Conservation (phyloP, 108 stramenopile genomes). For the Conticribra guillardii region DNA sequence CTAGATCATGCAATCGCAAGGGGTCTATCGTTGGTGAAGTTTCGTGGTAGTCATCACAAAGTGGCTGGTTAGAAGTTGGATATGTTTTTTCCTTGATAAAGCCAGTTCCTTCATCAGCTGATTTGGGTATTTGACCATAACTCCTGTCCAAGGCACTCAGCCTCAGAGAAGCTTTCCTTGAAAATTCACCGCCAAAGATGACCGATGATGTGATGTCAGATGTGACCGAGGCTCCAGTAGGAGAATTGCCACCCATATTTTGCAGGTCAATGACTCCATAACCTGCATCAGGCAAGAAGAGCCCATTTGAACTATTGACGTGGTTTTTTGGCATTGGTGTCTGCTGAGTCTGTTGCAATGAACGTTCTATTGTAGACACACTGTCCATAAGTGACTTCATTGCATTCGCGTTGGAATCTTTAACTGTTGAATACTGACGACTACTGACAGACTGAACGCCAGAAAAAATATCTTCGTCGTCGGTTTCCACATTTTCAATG, state of each 20-base stretch:
- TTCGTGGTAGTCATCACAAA: no score
- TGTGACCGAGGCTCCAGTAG: constrained; percentile 38
- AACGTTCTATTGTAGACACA: constrained; percentile 30
- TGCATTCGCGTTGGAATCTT: constrained; percentile 25
- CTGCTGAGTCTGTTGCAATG: constrained; percentile 15
- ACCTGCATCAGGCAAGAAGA: constrained; percentile 25
- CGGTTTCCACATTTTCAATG: constrained; percentile 19
- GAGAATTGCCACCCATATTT: constrained; percentile 20
- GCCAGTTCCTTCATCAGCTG: constrained; percentile 9
- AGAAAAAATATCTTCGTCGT: constrained; percentile 51
- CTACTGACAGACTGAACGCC: constrained; percentile 38
- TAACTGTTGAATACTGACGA: constrained; percentile 20
- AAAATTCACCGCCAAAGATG: constrained; percentile 44
- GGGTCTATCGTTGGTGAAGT: not conserved
- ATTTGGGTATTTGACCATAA: constrained; percentile 12
- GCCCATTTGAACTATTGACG: not conserved
- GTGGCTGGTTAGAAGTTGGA: no score
- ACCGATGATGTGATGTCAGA: constrained; percentile 54
- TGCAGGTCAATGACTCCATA: constrained; percentile 40
- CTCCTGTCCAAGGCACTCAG: not conserved
- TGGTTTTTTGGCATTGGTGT: constrained; percentile 12
- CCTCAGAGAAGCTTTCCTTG: constrained; percentile 6
- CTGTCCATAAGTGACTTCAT: constrained; percentile 49
- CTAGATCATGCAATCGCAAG: not conserved
- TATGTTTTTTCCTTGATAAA: not conserved